These are phyloP conservation scores for Epichloe gansuensis DNA, from an alignment of 2,329 filamentous ascomycete species.

Conservation along the genomic window DNA sequence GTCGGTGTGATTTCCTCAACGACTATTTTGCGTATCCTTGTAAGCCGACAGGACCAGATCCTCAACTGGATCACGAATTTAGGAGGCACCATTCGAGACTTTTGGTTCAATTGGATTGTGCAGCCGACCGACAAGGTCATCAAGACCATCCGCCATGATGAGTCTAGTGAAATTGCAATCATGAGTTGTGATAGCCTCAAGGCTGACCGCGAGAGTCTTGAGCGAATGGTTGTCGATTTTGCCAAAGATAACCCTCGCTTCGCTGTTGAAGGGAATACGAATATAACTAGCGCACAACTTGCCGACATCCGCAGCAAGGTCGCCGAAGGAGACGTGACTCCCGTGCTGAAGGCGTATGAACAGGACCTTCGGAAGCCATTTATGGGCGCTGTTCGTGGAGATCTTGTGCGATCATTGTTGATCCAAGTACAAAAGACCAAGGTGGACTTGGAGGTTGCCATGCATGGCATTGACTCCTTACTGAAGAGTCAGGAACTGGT, in stretches of 20 bases:
- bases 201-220: slow-evolving; percentile 80
- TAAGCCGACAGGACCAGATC: slow-evolving; percentile 65
- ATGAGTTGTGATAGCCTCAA: slow-evolving; percentile 89
- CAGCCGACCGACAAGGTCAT: slow-evolving; percentile 74
- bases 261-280: slow-evolving; percentile 28
- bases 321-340: slow-evolving; percentile 82
- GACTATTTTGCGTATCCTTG: slow-evolving; percentile 67
- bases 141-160: slow-evolving; percentile 84
- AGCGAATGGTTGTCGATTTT: slow-evolving; percentile 98
- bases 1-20: slow-evolving; percentile 68
- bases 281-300: slow-evolving; percentile 56
- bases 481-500: slow-evolving; percentile 94
- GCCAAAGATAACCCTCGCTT: slow-evolving; percentile 66
- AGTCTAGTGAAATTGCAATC: slow-evolving; percentile 85
- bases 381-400: slow-evolving; percentile 68
- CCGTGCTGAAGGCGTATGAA: slow-evolving; percentile 83
- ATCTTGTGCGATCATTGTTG: slow-evolving; percentile 76
- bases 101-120: slow-evolving; percentile 94
- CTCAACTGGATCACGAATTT: slow-evolving; percentile 67
- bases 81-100: slow-evolving; percentile 68
- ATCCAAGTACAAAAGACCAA: slow-evolving; percentile 99
- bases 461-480: slow-evolving; percentile 87
- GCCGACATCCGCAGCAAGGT: slow-evolving; percentile 66
- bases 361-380: slow-evolving; percentile 74
- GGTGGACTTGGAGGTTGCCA: slow-evolving; percentile 91